Conservation (phyloP, 345 rosid species). For the Odontarrhena argentea region DNA sequence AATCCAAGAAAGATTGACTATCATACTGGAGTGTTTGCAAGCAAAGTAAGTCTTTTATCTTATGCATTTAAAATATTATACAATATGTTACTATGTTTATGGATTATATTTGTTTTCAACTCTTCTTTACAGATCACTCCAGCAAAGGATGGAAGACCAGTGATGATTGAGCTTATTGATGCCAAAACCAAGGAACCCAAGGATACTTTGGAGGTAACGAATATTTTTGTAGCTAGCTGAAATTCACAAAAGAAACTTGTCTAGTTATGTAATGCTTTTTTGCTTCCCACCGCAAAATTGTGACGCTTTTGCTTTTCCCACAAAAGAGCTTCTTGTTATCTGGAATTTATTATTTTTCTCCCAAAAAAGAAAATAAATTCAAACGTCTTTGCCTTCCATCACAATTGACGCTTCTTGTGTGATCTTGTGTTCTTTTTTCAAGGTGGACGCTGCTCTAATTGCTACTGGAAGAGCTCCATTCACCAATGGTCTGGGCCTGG, state of each 20-base stretch:
- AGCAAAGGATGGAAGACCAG: constrained; percentile 93
- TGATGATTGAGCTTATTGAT: constrained; percentile 89
- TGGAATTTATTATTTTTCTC: too few relatives aligned
- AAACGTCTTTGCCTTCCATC: neutral
- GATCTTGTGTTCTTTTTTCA: constrained; percentile 40
- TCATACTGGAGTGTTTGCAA: constrained; percentile 93
- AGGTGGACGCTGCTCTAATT: constrained; percentile 96
- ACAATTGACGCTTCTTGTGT: neutral
- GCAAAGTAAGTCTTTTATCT: constrained; percentile 59
- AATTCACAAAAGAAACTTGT: neutral
- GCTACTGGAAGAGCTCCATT: constrained; percentile 99
- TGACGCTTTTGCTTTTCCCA: neutral
- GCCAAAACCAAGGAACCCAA: constrained; percentile 93
- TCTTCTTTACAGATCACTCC: constrained; percentile 72
- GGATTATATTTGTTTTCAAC: neutral
- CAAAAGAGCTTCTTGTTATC: neutral
- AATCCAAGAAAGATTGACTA: constrained; percentile 95
- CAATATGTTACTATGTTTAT: neutral
- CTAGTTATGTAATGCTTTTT: neutral
- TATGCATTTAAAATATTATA: neutral
- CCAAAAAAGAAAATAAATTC: too few relatives aligned
- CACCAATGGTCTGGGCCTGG: constrained; percentile 96
- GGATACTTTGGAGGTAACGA: constrained; percentile 83
- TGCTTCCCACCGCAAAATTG: neutral
- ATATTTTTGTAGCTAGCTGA: neutral